Base-by-base conservation (phyloP, 495 filamentous ascomycete genomes). In the Aspergillus sparsus region DNA sequence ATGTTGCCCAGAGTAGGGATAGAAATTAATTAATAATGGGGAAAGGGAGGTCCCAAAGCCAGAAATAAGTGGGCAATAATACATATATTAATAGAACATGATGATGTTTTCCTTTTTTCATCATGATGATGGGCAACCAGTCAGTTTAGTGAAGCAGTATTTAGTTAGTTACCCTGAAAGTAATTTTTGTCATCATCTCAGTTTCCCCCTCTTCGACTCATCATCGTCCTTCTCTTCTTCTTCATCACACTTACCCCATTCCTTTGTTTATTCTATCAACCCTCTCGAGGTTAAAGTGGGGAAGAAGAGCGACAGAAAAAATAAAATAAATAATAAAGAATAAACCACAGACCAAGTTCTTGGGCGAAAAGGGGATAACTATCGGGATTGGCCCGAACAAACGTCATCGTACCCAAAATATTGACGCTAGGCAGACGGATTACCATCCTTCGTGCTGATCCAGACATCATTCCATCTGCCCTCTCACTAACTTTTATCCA, bases 341-440 rank as follows among this genome's bases (percentile, higher is more conserved):
- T n/a, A 18, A 9, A 12, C 21, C 12, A 13, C 5, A 18, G 11
- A 46, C 44, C 44, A 46, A 46, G 15, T 18, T 7, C 44, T 47
- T 47, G n/a, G 44, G n/a, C 15, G 16, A n/a, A 47, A 10, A 7
- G 37, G 37, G n/a, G 10, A 41, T 41, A 10, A n/a, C 11, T 7
- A 18, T 47, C 6, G 44, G 32, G 50, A 53, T 53, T 37, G 50
- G 32, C 32, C 37, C 53, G 15, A 31, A 27, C 36, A 27, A 42
- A 67, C 65, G 65, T 67, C 65, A 67, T 67, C 36, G 3, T 27
- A 27, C 21, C 54, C 54, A 34, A 53, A 31, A 41, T 31, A 53
- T 44, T 41, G 49, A 35, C 59, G 53, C 62, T 68, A 68, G 65
- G 65, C 65, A 68, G 65, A 68, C 65, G 65, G 62, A 68, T 68